Evolutionary conservation across 1,284 basidiomycete species (phyloP).

Genomic region (Blastosporella zonata): DNA sequence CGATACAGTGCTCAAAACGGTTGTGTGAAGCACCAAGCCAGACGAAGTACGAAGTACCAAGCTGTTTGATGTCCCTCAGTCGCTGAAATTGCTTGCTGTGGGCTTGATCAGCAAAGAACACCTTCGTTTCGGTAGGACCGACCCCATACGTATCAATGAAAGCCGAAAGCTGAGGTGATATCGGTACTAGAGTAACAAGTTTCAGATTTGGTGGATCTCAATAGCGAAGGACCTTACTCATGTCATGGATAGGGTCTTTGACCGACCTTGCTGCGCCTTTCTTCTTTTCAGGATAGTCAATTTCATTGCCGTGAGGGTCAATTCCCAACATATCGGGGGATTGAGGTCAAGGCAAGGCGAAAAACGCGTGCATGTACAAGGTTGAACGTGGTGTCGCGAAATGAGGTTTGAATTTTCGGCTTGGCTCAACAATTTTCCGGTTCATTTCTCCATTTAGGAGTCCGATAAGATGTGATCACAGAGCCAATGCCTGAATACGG

Average conservation of each 20-base stretch:
- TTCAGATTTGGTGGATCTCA: slow-evolving; percentile 2
- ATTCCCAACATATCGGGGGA: not conserved
- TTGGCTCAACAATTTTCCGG: no score
- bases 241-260: slow-evolving; percentile 23
- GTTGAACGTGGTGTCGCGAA: not conserved
- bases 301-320: slow-evolving; percentile 1
- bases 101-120: not conserved
- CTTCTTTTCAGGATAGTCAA: slow-evolving; percentile 2
- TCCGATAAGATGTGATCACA: no score
- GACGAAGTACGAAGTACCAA: slow-evolving; percentile 71
- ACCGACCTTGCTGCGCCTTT: slow-evolving; percentile 11
- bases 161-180: slow-evolving; percentile 31
- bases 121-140: not conserved
- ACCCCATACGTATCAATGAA: slow-evolving; percentile 47
- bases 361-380: not conserved
- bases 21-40: slow-evolving; percentile 77
- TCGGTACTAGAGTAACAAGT: slow-evolving; percentile 28
- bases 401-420: not conserved
- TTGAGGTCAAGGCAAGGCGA: not conserved
- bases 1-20: slow-evolving; percentile 77
- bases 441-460: no score
- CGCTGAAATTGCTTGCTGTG: slow-evolving; percentile 71
- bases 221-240: slow-evolving; percentile 15
- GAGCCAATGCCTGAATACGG: no score
- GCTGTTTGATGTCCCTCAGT: slow-evolving; percentile 70